Percentiles rank a stretch among this genome's conserved stretches.
Conservation (phyloP, 768 basidiomycete genomes). For the Mrakia blollopis region DNA sequence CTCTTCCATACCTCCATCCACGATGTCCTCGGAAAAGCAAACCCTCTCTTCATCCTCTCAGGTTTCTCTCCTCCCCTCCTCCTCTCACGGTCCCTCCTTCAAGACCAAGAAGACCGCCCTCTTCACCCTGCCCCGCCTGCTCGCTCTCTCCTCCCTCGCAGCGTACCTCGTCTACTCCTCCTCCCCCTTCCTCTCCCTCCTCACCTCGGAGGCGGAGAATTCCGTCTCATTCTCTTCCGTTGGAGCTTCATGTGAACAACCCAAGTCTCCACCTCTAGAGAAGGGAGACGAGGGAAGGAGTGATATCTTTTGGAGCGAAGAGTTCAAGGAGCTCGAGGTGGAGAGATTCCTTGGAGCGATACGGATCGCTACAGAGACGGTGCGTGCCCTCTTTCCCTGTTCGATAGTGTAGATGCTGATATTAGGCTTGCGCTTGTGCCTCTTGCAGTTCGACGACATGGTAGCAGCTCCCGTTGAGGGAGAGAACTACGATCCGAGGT, state of each 20-base stretch:
- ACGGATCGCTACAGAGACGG: slow-evolving; percentile 26
- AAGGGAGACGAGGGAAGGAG: slow-evolving; percentile 2
- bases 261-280: background rate
- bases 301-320: slow-evolving; percentile 20
- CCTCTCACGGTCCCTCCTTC: background rate
- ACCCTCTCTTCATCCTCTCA: background rate
- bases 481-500: slow-evolving; percentile 19
- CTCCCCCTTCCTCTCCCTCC: background rate
- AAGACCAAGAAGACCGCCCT: background rate
- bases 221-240: background rate
- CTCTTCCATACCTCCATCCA: no score
- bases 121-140: background rate
- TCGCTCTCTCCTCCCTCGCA: slow-evolving; percentile 20
- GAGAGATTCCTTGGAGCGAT: slow-evolving; percentile 30
- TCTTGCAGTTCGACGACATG: slow-evolving; percentile 24
- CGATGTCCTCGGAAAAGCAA: background rate
- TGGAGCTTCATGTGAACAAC: slow-evolving; percentile 4
- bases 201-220: background rate
- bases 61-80: background rate
- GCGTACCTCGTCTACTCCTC: background rate
- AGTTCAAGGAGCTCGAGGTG: slow-evolving; percentile 28
- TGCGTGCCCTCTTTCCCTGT: background rate
- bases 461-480: slow-evolving; percentile 7
- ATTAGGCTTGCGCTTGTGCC: background rate
- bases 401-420: background rate